Conservation (phyloP, 1,284 basidiomycete species). For the Cutaneotrichosporon dermatis region DNA sequence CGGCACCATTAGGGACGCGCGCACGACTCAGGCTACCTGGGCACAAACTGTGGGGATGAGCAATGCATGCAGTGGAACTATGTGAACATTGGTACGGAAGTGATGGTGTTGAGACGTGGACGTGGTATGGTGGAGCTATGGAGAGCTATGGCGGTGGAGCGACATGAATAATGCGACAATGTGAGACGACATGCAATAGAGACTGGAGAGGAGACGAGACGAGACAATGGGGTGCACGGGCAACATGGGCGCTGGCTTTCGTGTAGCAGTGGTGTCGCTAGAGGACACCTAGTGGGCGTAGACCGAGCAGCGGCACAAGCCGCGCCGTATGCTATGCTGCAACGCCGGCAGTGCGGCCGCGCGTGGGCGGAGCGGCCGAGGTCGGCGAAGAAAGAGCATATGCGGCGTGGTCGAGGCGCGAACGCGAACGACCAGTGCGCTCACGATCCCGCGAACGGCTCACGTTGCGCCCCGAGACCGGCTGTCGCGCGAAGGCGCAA, state of each 20-base stretch:
- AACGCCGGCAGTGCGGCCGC: conserved; percentile 2
- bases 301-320: not conserved
- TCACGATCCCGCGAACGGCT: conserved; percentile 3
- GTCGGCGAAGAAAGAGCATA: no score
- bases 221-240: not conserved
- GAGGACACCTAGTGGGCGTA: not conserved
- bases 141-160: no score
- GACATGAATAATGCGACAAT: conserved; percentile 1
- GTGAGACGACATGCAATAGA: not conserved
- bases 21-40: no score
- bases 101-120: no score
- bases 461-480: conserved; percentile 21
- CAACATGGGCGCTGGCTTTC: conserved; percentile 2
- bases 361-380: not conserved
- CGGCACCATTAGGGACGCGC: no score
- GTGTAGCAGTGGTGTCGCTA: not conserved
- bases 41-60: no score
- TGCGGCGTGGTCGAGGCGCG: not conserved
- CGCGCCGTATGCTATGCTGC: not conserved
- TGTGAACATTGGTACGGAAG: not conserved
- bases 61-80: conserved; percentile 1
- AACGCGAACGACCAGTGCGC: conserved; percentile 2
- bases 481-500: conserved; percentile 26
- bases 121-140: no score
- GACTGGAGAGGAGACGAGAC: not conserved